phyloP scores from a whole-genome alignment of 805 yeast genomes.

The Maudiozyma saulgeensis region DNA sequence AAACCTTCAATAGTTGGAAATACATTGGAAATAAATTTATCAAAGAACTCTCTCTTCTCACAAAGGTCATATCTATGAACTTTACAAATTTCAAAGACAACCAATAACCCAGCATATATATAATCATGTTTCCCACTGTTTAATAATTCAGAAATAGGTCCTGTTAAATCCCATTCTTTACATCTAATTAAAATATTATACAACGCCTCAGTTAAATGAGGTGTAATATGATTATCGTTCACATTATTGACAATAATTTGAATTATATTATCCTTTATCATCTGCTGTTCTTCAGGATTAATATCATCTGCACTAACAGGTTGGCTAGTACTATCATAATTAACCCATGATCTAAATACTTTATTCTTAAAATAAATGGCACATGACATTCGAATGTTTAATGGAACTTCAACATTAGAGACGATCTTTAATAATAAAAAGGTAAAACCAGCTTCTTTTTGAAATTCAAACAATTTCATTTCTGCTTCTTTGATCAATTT shows the following conservation, averaged over 20 bases:
- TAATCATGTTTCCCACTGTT: conserved; percentile 31
- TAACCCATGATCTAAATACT: conserved; percentile 47
- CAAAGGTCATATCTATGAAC: conserved; percentile 49
- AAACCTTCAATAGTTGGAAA: conserved; percentile 50
- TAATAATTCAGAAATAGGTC: conserved; percentile 29
- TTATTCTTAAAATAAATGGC: conserved; percentile 64
- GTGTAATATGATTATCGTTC: conserved; percentile 36
- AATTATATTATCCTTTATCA: conserved; percentile 45
- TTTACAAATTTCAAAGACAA: conserved; percentile 47
- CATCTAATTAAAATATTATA: conserved; percentile 44
- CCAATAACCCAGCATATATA: conserved; percentile 45
- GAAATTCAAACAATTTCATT: conserved; percentile 39
- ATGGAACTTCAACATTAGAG: conserved; percentile 35
- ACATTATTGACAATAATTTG: conserved; percentile 39
- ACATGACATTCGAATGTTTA: conserved; percentile 44
- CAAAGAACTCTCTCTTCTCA: conserved; percentile 37
- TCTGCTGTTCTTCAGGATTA: conserved; percentile 40
- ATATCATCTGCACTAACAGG: conserved; percentile 22
- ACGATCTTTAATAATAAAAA: conserved; percentile 43
- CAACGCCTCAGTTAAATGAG: conserved; percentile 50
- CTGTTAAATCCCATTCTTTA: conserved; percentile 30
- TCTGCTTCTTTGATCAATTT: conserved; percentile 46
- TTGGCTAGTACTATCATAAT: conserved; percentile 36
- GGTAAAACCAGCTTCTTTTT: conserved; percentile 50
- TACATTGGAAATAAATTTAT: conserved; percentile 37